Evolutionary conservation across 371 early-diverging fungal genomes (phyloP).

Genomic region (Mucor ambiguus): DNA sequence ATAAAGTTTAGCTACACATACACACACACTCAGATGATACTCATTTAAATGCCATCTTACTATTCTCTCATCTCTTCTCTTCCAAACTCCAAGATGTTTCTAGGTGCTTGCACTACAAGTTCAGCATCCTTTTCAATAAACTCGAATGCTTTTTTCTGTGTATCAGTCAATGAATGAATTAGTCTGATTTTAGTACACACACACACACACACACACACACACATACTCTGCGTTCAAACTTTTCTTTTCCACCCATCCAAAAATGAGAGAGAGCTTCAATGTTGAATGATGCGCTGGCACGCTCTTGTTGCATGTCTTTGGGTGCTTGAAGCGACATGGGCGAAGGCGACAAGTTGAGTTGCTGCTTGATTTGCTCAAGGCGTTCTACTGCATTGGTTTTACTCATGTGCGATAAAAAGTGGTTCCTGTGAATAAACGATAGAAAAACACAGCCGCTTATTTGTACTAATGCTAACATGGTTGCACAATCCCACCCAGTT

Average conservation of each 20-base stretch:
- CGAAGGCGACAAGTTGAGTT: constrained; percentile 40
- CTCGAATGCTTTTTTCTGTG: constrained; percentile 44
- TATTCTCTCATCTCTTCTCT: constrained; percentile 62
- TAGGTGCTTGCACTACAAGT: constrained; percentile 53
- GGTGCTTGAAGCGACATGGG: constrained; percentile 46
- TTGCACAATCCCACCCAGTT: neutral
- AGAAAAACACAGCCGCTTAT: neutral
- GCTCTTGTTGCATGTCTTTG: constrained; percentile 45
- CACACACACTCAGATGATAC: neutral
- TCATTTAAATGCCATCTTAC: constrained; percentile 27
- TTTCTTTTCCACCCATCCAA: constrained; percentile 53
- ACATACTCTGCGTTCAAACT: constrained; percentile 44
- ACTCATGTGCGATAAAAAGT: neutral
- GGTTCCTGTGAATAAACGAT: neutral
- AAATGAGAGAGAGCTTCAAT: constrained; percentile 52
- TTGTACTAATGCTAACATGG: neutral
- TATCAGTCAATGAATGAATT: neutral
- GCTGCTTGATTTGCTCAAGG: constrained; percentile 29
- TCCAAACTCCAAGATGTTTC: constrained; percentile 62
- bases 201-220: neutral
- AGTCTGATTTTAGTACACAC: too few relatives aligned
- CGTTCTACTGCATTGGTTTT: constrained; percentile 2
- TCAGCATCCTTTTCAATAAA: constrained; percentile 62
- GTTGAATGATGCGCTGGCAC: constrained; percentile 59
- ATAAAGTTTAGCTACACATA: neutral